Evolutionary conservation across 2,329 filamentous ascomycete genomes (phyloP).

Genomic region (Hypocrella siamensis): DNA sequence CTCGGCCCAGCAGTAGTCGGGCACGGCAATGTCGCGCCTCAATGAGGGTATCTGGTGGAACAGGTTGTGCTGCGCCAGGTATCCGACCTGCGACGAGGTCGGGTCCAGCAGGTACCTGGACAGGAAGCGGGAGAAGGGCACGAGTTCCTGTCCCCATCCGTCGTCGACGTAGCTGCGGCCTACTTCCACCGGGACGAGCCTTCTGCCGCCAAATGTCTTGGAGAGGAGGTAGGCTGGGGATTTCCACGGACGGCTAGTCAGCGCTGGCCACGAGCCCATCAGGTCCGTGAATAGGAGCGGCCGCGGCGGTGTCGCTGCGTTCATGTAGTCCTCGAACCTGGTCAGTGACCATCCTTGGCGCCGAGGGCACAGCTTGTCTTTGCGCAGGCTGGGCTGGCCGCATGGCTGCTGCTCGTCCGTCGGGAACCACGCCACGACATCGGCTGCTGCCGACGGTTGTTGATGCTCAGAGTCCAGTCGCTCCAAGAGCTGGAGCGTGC

Average conservation of each 20-base stretch:
- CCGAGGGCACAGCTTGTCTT: constrained; percentile 11
- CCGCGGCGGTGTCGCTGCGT: constrained; percentile 23
- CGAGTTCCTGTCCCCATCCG: constrained; percentile 69
- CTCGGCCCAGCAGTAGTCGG: constrained; percentile 68
- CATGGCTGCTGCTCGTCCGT: constrained; percentile 10
- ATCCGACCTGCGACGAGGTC: constrained; percentile 35
- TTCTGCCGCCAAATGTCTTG: constrained; percentile 57
- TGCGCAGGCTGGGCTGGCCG: constrained; percentile 11
- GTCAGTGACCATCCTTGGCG: constrained; percentile 33
- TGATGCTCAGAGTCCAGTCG: constrained; percentile 7
- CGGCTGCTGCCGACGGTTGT: not conserved
- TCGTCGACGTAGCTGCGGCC: constrained; percentile 78
- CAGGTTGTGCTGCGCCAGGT: constrained; percentile 85
- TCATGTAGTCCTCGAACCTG: constrained; percentile 46
- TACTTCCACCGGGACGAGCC: constrained; percentile 74
- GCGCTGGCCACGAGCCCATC: constrained; percentile 58
- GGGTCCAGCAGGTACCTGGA: constrained; percentile 35
- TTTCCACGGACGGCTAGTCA: constrained; percentile 52
- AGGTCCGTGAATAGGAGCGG: constrained; percentile 58
- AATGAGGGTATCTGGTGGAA: constrained; percentile 68
- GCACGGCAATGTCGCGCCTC: constrained; percentile 58
- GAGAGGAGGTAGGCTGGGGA: constrained; percentile 58
- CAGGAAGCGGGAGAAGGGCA: constrained; percentile 61
- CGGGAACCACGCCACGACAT: not conserved
- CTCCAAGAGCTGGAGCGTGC: constrained; percentile 28